phyloP scores from a whole-genome alignment of 139 green algal species.

The Tetradesmus lagerheimii region DNA sequence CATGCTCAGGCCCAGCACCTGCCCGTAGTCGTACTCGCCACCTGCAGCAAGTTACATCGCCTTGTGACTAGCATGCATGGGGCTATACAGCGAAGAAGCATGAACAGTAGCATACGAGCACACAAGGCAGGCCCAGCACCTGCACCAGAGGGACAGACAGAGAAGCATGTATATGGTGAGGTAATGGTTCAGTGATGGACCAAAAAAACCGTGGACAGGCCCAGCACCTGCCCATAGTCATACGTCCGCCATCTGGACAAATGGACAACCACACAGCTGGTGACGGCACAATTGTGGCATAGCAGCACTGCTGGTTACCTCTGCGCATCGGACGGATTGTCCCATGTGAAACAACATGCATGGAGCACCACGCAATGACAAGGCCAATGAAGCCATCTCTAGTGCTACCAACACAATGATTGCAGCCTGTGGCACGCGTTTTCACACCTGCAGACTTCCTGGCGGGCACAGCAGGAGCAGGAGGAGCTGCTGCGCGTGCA shows the following conservation, averaged over 20 bases:
- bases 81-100: background rate
- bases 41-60: background rate
- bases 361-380: no score
- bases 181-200: no score
- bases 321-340: no score
- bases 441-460: background rate
- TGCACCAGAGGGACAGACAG: no score
- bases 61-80: no score
- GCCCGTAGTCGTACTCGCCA: slow-evolving; percentile 47
- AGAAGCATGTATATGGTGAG: no score
- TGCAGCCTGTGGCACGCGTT: background rate
- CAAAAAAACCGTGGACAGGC: slow-evolving; percentile 58
- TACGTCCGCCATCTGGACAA: background rate
- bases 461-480: background rate
- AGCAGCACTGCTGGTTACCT: background rate
- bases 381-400: no score
- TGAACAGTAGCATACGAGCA: no score
- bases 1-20: slow-evolving; percentile 49
- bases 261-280: no score
- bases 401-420: background rate
- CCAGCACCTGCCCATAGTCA: slow-evolving; percentile 53
- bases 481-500: background rate
- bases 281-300: no score
- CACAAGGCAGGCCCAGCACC: no score
- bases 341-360: no score